Evolutionary conservation across 176 grass and related monocot genomes (phyloP).

Genomic region (Carex littledalei): DNA sequence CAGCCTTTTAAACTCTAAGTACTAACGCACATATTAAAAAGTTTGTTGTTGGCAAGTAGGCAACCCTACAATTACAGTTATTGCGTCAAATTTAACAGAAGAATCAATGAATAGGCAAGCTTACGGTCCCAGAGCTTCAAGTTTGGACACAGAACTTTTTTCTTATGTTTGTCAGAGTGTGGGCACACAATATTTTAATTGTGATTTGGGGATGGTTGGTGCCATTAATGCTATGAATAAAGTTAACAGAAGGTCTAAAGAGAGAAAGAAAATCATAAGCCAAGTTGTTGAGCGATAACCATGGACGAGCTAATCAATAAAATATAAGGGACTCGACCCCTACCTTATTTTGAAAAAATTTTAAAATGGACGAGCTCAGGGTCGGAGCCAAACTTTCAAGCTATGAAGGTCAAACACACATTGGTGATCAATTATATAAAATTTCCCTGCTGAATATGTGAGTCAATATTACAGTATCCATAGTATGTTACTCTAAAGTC

Average conservation of each 20-base stretch:
- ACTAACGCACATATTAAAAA: constrained; percentile 24
- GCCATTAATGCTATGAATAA: background rate
- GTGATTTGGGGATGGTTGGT: background rate
- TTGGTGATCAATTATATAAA: too few species aligned
- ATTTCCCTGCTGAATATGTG: too few species aligned
- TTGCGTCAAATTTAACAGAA: background rate
- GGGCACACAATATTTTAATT: background rate
- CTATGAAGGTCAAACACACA: too few species aligned
- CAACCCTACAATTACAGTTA: constrained; percentile 29
- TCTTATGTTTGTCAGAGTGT: background rate
- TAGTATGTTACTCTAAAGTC: too few species aligned
- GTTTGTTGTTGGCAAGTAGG: constrained; percentile 46
- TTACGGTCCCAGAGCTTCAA: background rate
- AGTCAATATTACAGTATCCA: too few species aligned
- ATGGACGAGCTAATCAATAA: constrained; percentile 23
- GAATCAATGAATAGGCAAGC: background rate
- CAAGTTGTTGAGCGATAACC: constrained; percentile 57
- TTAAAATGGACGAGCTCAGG: constrained; percentile 17
- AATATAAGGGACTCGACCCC: too few species aligned
- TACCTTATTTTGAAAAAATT: too few species aligned
- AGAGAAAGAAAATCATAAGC: background rate
- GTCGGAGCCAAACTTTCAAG: too few species aligned
- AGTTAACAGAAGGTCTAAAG: background rate
- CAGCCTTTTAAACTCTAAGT: background rate
- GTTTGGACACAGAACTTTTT: background rate